Conservation (phyloP, 2,329 filamentous ascomycete species). For the Claviceps humidiphila region DNA sequence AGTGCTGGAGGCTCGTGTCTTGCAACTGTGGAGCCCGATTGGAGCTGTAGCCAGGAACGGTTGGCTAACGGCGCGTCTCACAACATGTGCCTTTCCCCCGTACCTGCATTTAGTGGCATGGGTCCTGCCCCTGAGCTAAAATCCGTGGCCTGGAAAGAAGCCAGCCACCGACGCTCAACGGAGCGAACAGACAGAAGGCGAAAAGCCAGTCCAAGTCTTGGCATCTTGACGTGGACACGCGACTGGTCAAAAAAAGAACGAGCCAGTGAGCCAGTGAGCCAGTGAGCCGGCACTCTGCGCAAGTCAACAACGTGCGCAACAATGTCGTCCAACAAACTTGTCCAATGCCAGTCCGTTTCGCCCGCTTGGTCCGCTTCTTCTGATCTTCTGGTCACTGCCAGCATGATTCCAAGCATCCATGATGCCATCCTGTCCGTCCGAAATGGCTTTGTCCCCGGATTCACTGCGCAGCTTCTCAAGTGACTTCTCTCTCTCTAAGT, state of each 20-base stretch:
- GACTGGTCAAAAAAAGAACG: background rate
- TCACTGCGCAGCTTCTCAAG: background rate
- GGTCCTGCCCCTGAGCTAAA: constrained; percentile 7
- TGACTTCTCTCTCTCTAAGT: background rate
- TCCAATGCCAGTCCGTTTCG: background rate
- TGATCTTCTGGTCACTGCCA: background rate
- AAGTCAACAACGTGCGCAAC: background rate
- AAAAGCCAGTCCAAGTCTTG: background rate
- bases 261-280: no score
- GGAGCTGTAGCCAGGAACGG: constrained; percentile 7
- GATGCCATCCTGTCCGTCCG: background rate
- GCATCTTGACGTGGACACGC: background rate
- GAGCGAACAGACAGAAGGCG: background rate
- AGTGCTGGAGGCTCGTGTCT: background rate
- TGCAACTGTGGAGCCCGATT: background rate
- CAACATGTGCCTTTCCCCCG: constrained; percentile 8
- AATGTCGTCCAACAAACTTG: no score
- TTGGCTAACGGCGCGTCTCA: constrained; percentile 23
- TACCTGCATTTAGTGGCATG: constrained; percentile 13
- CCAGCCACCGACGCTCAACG: background rate
- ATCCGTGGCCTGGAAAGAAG: background rate
- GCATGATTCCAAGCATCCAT: background rate
- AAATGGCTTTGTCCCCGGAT: background rate
- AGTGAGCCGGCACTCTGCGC: background rate
- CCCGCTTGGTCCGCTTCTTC: background rate